A percentile compares a stretch with the other conserved stretches of the same genome.
Conservation (phyloP, 805 yeast species). For the Zygoascus flipseniorum region DNA sequence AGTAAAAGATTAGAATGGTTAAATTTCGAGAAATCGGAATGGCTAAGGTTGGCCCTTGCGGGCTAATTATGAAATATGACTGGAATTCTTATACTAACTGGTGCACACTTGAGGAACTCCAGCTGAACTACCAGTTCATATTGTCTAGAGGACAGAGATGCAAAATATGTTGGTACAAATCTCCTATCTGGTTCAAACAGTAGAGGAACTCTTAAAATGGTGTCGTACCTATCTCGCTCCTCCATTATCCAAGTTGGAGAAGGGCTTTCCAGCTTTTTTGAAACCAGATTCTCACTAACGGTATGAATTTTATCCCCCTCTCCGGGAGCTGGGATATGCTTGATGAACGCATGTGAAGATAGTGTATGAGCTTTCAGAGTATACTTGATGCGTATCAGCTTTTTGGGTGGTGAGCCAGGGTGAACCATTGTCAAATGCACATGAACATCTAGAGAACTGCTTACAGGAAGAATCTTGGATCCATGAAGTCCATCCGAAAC, state of each 20-base stretch:
- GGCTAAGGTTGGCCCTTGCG: neutral
- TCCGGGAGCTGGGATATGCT: neutral
- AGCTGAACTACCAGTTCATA: neutral
- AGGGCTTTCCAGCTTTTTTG: neutral
- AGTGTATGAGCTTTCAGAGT: neutral
- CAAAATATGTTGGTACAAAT: neutral
- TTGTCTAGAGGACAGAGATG: slow-evolving; percentile 1
- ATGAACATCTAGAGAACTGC: neutral
- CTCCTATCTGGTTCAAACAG: neutral
- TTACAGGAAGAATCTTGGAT: neutral
- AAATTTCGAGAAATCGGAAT: neutral
- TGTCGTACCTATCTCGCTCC: neutral
- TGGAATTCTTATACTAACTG: neutral
- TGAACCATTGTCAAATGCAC: neutral
- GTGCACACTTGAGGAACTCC: neutral
- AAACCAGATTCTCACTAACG: neutral
- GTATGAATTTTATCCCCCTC: neutral
- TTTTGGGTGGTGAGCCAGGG: neutral
- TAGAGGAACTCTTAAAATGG: neutral
- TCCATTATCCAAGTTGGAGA: neutral
- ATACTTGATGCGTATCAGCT: neutral
- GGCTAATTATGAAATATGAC: neutral
- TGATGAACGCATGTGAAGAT: neutral
- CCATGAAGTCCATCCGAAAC: neutral
- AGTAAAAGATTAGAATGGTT: too few species aligned